Evolutionary conservation across 1,284 basidiomycete genomes (phyloP).

Genomic region (Kalmanozyma brasiliensis): DNA sequence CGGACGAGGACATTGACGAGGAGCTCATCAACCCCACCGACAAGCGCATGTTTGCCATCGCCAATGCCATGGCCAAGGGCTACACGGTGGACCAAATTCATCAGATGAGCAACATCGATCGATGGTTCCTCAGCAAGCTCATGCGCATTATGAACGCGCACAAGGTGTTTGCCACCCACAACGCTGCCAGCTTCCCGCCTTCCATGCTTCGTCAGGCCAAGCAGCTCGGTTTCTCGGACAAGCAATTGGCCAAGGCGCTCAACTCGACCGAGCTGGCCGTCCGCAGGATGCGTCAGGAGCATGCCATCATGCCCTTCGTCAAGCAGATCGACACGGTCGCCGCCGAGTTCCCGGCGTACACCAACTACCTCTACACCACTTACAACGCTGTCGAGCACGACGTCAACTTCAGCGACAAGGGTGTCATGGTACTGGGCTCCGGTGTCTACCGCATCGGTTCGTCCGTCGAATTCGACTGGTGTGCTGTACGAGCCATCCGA

Average conservation of each 20-base stretch:
- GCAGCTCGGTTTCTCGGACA: conserved; percentile 95
- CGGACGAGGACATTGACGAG: conserved; percentile 79
- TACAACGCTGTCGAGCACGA: conserved; percentile 96
- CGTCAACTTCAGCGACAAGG: conserved; percentile 85
- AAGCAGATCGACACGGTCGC: conserved; percentile 99
- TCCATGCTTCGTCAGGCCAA: conserved; percentile 84
- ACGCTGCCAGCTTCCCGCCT: conserved; percentile 76
- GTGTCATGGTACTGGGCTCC: conserved; percentile 96
- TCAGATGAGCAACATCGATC: conserved; percentile 96
- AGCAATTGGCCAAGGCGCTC: conserved; percentile 82
- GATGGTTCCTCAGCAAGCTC: conserved; percentile 94
- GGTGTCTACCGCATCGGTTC: conserved; percentile 99
- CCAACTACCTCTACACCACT: conserved; percentile 98
- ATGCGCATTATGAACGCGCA: conserved; percentile 68
- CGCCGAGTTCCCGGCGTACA: conserved; percentile 97
- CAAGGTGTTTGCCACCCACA: conserved; percentile 73
- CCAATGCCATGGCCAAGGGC: conserved; percentile 85
- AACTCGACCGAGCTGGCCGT: conserved; percentile 89
- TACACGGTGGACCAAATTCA: conserved; percentile 96
- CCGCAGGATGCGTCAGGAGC: conserved; percentile 84
- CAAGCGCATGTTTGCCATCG: conserved; percentile 90
- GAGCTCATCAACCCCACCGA: conserved; percentile 89
- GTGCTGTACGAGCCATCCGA: conserved; percentile 94
- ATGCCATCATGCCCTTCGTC: conserved; percentile 86
- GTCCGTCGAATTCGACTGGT: conserved; percentile 99